Base-by-base conservation (phyloP, 2,329 filamentous ascomycete species). In the Exophiala alcalophila region DNA sequence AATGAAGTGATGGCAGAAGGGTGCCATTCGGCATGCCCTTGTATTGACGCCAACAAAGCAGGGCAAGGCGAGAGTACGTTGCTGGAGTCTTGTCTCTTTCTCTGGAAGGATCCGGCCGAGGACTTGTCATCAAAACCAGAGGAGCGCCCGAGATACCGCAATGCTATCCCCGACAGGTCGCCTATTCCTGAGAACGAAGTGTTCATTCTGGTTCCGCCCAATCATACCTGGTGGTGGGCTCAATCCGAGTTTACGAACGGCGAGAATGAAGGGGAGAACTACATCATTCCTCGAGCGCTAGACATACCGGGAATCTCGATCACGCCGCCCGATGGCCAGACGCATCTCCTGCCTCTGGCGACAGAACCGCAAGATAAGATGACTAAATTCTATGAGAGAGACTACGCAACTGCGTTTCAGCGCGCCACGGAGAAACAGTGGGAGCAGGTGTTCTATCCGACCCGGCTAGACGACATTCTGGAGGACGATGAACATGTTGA, bases 231-330 rank as follows among this genome's bases (percentile, higher is more conserved):
- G 36, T 27, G 15, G 9, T 40, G 36, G 36, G 25, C 41, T 12
- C 43, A 46, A 23, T 30, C 36, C 5, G 43, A 46, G 20, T 40
- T 40, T 16, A 21, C 36, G 16, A 25, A 33, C 20, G 43, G 38
- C 5, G 43, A 46, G 14, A n/a, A 7, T n/a, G 30, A 40, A n/a
- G 43, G 37, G 6, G 43, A 46, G 30, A 46, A 46, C 19, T 46
- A 46, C 27, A 46, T 46, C 16, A 36, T 46, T 27, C 43, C 36
- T 15, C 16, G 24, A 16, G 38, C 36, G 14, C 16, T 30, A n/a
- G 18, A 31, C 11, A 46, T 46, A 20, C 43, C 43, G 1, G 29
- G 25, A 15, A 41, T 46, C 5, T 14, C 31, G 15, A 41, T 46
- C 15, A 46, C 43, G 5, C 36, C 43, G 4, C 43, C 43, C 2